phyloP scores from a whole-genome alignment of 164 flowering plant species.

The Amborella trichopoda region DNA sequence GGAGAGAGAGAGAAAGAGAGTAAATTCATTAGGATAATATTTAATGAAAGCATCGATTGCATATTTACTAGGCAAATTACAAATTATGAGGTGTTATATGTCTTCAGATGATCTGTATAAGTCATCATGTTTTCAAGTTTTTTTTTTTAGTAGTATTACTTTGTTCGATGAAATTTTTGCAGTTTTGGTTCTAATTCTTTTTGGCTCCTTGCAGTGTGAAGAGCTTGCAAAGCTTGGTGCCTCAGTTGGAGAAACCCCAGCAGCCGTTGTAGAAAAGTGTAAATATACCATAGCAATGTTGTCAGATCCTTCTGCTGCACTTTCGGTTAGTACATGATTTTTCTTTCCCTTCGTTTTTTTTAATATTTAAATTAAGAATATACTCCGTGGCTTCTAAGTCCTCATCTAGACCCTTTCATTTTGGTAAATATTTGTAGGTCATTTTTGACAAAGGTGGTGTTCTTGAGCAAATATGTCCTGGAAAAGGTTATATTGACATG shows the following conservation, averaged over 20 bases:
- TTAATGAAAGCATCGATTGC: no score
- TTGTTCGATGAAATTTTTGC: no score
- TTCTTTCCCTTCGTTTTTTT: background rate
- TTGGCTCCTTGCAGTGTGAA: constrained; percentile 66
- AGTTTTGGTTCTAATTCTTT: no score
- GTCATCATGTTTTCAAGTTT: no score
- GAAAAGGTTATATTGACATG: constrained; percentile 95
- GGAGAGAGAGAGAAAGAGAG: no score
- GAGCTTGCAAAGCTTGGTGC: constrained; percentile 86
- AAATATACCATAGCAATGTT: constrained; percentile 81
- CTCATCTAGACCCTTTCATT: no score
- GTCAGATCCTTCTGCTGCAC: constrained; percentile 92
- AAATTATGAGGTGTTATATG: no score
- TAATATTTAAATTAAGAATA: no score
- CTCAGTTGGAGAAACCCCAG: constrained; percentile 74
- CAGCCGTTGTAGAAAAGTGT: constrained; percentile 82
- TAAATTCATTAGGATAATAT: no score
- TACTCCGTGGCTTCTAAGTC: no score
- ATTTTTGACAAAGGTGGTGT: constrained; percentile 85
- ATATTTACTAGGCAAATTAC: no score
- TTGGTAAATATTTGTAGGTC: constrained; percentile 64
- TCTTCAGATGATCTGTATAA: no score
- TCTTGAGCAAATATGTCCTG: constrained; percentile 63
- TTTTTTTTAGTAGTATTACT: background rate
- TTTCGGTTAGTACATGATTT: constrained; percentile 39